Evolutionary conservation across 2,329 filamentous ascomycete genomes (phyloP).

Genomic region (Lachnellula cervina): DNA sequence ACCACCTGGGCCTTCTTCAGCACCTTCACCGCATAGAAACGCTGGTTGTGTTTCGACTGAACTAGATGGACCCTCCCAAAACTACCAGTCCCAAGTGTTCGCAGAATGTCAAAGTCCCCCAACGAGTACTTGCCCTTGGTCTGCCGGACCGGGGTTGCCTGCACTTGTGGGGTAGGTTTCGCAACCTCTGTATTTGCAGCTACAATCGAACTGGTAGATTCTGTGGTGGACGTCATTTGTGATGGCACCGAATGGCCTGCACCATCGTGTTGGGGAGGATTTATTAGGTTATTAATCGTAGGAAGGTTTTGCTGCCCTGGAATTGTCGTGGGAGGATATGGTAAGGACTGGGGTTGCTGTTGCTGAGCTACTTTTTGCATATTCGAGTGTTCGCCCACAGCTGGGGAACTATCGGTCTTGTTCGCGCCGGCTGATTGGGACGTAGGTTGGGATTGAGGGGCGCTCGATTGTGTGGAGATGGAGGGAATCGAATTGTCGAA

Average conservation of each 20-base stretch:
- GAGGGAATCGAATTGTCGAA: slow-evolving; percentile 39
- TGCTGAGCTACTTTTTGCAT: slow-evolving; percentile 30
- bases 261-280: slow-evolving; percentile 52
- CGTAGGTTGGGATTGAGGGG: slow-evolving; percentile 25
- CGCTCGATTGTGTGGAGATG: slow-evolving; percentile 34
- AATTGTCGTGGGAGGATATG: slow-evolving; percentile 24
- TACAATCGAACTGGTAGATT: background rate
- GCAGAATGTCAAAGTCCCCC: slow-evolving; percentile 80
- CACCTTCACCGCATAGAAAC: slow-evolving; percentile 98
- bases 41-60: slow-evolving; percentile 95
- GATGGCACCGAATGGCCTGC: slow-evolving; percentile 32
- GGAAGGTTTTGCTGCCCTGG: slow-evolving; percentile 59
- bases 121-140: slow-evolving; percentile 98
- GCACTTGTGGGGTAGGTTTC: slow-evolving; percentile 6
- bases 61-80: slow-evolving; percentile 96
- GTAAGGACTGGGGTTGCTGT: slow-evolving; percentile 27
- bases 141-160: slow-evolving; percentile 46
- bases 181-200: slow-evolving; percentile 6
- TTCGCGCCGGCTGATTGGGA: slow-evolving; percentile 26
- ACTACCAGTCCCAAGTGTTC: slow-evolving; percentile 92
- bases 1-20: slow-evolving; percentile 98
- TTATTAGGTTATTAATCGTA: slow-evolving; percentile 80
- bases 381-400: slow-evolving; percentile 30
- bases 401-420: slow-evolving; percentile 25
- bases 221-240: slow-evolving; percentile 18